Conservation (phyloP, 2,329 filamentous ascomycete genomes). For the Sarocladium brachiariae region DNA sequence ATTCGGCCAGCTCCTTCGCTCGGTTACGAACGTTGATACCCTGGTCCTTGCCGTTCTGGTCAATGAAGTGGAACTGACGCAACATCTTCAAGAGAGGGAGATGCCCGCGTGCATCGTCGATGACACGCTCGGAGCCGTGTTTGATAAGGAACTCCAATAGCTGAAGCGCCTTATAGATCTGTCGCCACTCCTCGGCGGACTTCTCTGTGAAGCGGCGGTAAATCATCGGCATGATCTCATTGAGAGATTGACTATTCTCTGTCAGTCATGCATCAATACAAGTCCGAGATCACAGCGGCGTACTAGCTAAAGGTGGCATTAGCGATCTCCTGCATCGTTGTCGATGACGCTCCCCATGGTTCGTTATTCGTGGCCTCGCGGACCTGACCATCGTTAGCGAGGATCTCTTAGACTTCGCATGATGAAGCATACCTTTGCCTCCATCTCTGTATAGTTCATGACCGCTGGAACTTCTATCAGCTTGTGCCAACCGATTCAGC, state of each 20-base stretch:
- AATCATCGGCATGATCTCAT: conserved; percentile 99
- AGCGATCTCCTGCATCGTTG: conserved; percentile 94
- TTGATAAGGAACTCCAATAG: conserved; percentile 96
- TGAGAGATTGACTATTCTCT: conserved; percentile 72
- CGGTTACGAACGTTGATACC: conserved; percentile 96
- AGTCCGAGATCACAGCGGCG: conserved; percentile 26
- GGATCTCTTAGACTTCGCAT: not conserved
- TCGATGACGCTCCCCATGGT: conserved; percentile 83
- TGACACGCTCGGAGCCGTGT: conserved; percentile 93
- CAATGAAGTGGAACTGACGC: conserved; percentile 94
- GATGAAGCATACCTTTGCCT: conserved; percentile 48
- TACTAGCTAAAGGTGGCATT: conserved; percentile 98
- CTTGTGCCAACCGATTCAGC: conserved; percentile 13
- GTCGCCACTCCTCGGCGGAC: conserved; percentile 94
- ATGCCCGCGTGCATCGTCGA: conserved; percentile 93
- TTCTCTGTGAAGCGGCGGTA: conserved; percentile 99
- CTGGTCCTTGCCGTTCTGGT: conserved; percentile 95
- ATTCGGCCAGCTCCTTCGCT: conserved; percentile 88
- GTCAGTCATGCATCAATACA: conserved; percentile 10
- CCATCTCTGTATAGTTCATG: conserved; percentile 98
- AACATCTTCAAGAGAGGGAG: conserved; percentile 96
- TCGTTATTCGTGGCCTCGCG: conserved; percentile 99
- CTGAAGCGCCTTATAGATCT: conserved; percentile 98
- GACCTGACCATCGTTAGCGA: conserved; percentile 47
- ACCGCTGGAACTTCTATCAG: conserved; percentile 57